Evolutionary conservation across 352 stramenopile species (phyloP).

Genomic region (Phytopythium mirpurense): DNA sequence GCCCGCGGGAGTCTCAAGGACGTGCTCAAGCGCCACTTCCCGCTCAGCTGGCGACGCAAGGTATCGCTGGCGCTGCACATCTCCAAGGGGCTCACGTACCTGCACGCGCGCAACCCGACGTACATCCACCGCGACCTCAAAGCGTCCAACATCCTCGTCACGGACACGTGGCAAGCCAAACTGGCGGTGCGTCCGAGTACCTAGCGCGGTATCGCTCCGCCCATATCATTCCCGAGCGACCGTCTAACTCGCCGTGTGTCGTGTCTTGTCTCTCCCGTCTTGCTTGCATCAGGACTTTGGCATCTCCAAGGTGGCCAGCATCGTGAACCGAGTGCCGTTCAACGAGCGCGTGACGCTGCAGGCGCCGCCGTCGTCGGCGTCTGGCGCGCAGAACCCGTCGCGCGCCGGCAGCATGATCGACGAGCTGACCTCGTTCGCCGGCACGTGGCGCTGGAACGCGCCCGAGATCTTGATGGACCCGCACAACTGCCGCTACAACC

Average conservation of each 20-base stretch:
- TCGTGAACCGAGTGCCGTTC: slow-evolving; percentile 32
- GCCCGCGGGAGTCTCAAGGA: slow-evolving; percentile 65
- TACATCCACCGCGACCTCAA: slow-evolving; percentile 77
- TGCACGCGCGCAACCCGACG: slow-evolving; percentile 64
- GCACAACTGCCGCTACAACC: slow-evolving; percentile 58
- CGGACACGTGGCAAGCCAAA: slow-evolving; percentile 67
- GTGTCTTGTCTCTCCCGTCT: no score
- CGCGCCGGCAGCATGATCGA: slow-evolving; percentile 39
- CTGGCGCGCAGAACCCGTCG: slow-evolving; percentile 10
- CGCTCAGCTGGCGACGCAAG: slow-evolving; percentile 57
- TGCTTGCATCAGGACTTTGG: slow-evolving; percentile 41
- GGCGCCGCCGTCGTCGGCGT: slow-evolving; percentile 16
- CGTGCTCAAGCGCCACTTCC: slow-evolving; percentile 53
- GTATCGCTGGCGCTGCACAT: slow-evolving; percentile 51
- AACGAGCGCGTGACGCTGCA: slow-evolving; percentile 27
- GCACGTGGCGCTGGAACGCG: slow-evolving; percentile 69
- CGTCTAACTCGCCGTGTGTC: neutral
- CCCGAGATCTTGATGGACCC: slow-evolving; percentile 61
- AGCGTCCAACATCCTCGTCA: slow-evolving; percentile 69
- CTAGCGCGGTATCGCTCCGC: no score
- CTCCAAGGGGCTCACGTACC: slow-evolving; percentile 60
- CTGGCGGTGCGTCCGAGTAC: slow-evolving; percentile 25
- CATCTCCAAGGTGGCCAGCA: slow-evolving; percentile 45
- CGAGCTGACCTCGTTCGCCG: slow-evolving; percentile 59
- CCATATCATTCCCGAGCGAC: no score